Conservation (phyloP, 805 yeast genomes). For the Metschnikowia henanensis region DNA sequence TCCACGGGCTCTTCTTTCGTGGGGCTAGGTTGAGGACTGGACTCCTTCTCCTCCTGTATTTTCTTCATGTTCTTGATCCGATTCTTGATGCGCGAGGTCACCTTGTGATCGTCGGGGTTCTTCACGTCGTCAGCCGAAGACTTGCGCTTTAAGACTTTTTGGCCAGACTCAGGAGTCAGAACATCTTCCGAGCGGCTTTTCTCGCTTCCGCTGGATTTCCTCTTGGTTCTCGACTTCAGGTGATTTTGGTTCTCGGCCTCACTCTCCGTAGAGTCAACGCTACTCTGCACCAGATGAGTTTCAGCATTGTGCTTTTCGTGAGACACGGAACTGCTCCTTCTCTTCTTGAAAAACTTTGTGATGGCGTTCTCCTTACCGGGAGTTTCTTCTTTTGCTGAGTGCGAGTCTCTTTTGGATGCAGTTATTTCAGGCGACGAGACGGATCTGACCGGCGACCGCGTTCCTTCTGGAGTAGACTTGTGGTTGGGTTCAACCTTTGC, state of each 20-base stretch:
- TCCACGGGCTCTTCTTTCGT: conserved; percentile 8
- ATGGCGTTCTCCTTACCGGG: conserved; percentile 41
- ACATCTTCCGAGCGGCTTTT: conserved; percentile 2
- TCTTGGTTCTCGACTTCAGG: neutral
- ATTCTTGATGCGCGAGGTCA: conserved; percentile 17
- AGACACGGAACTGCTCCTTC: conserved; percentile 22
- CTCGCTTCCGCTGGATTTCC: conserved; percentile 5
- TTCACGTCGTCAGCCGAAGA: conserved; percentile 7
- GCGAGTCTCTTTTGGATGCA: conserved; percentile 7
- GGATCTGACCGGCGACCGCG: conserved; percentile 28
- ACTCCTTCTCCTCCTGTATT: conserved; percentile 4
- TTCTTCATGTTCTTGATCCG: conserved; percentile 19
- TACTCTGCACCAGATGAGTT: neutral
- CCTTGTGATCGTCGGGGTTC: conserved; percentile 11
- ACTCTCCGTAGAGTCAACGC: conserved; percentile 7
- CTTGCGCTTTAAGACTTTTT: conserved; percentile 3
- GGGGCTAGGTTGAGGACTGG: neutral
- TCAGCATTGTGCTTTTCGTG: conserved; percentile 9
- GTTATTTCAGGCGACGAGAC: conserved; percentile 39
- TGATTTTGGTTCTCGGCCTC: neutral
- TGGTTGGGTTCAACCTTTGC: neutral
- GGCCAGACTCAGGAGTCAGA: conserved; percentile 1
- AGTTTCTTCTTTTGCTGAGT: conserved; percentile 7
- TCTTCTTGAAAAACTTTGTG: conserved; percentile 39
- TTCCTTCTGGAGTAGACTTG: neutral